phyloP scores from a whole-genome alignment of 176 grass and related monocot species.

The Oryza glumipatula region DNA sequence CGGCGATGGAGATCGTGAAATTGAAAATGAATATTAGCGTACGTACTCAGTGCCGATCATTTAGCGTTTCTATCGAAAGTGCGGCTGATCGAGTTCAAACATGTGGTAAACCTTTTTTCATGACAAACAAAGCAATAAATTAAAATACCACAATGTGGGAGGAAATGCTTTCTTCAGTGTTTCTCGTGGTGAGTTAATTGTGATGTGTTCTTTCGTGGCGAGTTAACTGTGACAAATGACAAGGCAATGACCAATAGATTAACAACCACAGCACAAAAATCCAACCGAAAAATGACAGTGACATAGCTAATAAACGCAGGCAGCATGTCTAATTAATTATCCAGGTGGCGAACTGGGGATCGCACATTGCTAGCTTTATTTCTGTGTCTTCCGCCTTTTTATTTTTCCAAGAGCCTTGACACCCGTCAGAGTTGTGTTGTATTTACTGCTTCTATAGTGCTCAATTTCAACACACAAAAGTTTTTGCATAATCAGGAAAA shows the following conservation, averaged over 20 bases:
- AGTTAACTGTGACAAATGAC: not conserved
- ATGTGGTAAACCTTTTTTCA: slow-evolving; percentile 32
- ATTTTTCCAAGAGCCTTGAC: not conserved
- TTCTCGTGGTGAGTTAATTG: not conserved
- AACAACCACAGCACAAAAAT: not conserved
- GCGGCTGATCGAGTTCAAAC: not conserved
- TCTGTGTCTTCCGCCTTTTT: not conserved
- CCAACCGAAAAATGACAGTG: not conserved
- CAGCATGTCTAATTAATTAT: not conserved
- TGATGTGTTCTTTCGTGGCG: not conserved
- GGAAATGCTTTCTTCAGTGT: not conserved
- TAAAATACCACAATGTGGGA: not conserved
- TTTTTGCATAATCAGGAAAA: too few species aligned
- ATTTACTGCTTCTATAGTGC: too few species aligned
- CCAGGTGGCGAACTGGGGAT: not conserved
- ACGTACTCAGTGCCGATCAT: not conserved
- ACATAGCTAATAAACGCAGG: not conserved
- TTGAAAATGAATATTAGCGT: not conserved
- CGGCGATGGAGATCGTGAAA: slow-evolving; percentile 3
- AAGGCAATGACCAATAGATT: not conserved
- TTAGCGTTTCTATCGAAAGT: not conserved
- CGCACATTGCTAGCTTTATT: not conserved
- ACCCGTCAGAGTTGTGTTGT: not conserved
- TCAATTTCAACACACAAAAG: too few species aligned
- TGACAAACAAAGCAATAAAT: slow-evolving; percentile 3